These are phyloP conservation scores for Hyaloraphidium curvatum DNA, from an alignment of 192 early-diverging fungal genomes.

Conservation along the genomic window DNA sequence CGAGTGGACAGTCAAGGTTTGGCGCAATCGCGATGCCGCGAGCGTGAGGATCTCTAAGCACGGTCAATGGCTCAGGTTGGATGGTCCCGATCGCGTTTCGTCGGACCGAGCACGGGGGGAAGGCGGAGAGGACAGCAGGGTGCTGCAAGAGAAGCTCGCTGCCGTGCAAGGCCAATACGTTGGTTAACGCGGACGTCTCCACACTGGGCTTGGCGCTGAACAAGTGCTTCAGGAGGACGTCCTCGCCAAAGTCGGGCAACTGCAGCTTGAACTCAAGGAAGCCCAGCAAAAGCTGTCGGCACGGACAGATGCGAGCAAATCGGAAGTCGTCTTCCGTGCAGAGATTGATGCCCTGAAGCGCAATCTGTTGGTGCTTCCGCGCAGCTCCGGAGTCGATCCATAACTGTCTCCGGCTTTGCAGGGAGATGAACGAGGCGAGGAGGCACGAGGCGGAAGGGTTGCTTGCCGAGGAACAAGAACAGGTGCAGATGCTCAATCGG, in stretches of 20 bases:
- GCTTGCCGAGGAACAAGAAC: background rate
- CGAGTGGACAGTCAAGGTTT: no score
- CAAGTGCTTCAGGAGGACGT: constrained; percentile 7
- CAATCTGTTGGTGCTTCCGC: no score
- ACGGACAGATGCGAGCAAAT: constrained; percentile 9
- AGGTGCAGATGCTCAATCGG: background rate
- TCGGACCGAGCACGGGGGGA: background rate
- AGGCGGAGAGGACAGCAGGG: constrained; percentile 10
- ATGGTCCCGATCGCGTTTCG: constrained; percentile 1
- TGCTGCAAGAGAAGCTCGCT: constrained; percentile 9
- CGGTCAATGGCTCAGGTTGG: background rate
- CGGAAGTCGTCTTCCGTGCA: no score
- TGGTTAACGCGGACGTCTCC: background rate
- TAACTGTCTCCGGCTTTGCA: background rate
- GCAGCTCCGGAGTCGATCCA: no score
- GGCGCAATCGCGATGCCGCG: no score
- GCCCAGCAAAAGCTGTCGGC: background rate
- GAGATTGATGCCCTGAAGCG: no score
- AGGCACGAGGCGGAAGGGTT: background rate
- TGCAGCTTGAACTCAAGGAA: constrained; percentile 10
- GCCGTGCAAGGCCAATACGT: constrained; percentile 11
- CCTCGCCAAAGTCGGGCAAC: constrained; percentile 8
- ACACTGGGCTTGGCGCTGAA: constrained; percentile 1
- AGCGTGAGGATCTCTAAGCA: no score
- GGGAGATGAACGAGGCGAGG: background rate